phyloP scores from a whole-genome alignment of 768 basidiomycete genomes.

The Tulasnella sp. region DNA sequence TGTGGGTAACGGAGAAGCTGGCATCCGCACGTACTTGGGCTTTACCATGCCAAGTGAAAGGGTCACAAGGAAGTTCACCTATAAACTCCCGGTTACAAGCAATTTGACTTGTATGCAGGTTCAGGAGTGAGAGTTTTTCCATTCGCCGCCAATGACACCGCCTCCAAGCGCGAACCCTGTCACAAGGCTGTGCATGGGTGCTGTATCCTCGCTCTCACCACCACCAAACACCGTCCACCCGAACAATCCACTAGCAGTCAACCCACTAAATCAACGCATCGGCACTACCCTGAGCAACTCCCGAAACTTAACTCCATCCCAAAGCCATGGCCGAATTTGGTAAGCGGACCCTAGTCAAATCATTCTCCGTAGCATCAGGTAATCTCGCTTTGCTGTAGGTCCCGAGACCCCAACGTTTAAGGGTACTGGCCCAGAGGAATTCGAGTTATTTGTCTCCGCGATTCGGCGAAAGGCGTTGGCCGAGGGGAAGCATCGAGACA shows the following conservation, averaged over 20 bases:
- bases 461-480: neutral
- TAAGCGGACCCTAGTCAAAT: neutral
- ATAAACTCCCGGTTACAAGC: too few relatives aligned
- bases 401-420: neutral
- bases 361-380: neutral
- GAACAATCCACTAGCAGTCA: neutral
- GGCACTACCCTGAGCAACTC: neutral
- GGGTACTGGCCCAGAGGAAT: neutral
- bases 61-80: too few relatives aligned
- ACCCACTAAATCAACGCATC: neutral
- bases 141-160: too few relatives aligned
- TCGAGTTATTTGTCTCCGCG: neutral
- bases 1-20: too few relatives aligned
- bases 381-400: neutral
- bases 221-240: neutral
- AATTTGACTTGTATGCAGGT: too few relatives aligned
- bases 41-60: too few relatives aligned
- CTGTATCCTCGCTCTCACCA: neutral
- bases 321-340: neutral
- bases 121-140: too few relatives aligned
- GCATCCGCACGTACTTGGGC: too few relatives aligned
- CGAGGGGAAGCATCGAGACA: neutral
- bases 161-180: too few relatives aligned
- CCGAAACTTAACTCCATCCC: neutral
- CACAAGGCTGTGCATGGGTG: neutral